These are phyloP conservation scores for Xylaria sp. DNA, from an alignment of 2,329 filamentous ascomycete genomes.

Conservation along the genomic window DNA sequence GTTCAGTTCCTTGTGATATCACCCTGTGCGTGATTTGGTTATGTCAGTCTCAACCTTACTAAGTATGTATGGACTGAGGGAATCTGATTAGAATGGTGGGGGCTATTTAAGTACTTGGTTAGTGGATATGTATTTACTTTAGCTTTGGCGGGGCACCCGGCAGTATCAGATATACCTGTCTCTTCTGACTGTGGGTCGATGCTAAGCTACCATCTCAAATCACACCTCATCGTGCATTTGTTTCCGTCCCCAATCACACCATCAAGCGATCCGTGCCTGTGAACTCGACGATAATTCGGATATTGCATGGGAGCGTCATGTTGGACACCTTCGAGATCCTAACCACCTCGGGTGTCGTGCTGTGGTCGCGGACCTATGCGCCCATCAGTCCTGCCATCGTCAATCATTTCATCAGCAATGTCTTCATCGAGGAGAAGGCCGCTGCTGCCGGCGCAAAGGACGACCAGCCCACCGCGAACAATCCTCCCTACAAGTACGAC, in stretches of 20 bases:
- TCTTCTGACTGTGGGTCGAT: not conserved
- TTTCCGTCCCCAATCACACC: slow-evolving; percentile 21
- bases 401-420: slow-evolving; percentile 94
- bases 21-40: no score
- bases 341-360: slow-evolving; percentile 93
- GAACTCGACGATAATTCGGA: not conserved
- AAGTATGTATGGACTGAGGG: no score
- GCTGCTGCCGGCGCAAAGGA: slow-evolving; percentile 70
- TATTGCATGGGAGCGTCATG: slow-evolving; percentile 63
- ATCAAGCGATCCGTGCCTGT: slow-evolving; percentile 4
- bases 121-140: not conserved
- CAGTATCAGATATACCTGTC: no score
- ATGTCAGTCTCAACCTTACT: no score
- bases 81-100: no score
- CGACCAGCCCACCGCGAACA: slow-evolving; percentile 66
- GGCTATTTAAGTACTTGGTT: no score
- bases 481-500: slow-evolving; percentile 85
- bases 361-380: slow-evolving; percentile 92
- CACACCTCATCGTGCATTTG: slow-evolving; percentile 40
- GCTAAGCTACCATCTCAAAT: slow-evolving; percentile 30
- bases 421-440: slow-evolving; percentile 95
- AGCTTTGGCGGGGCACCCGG: no score
- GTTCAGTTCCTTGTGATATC: no score
- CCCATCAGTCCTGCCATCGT: slow-evolving; percentile 83
- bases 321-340: slow-evolving; percentile 97